Evolutionary conservation across 192 early-diverging fungal species (phyloP).

Genomic region (Coemansia sp.): DNA sequence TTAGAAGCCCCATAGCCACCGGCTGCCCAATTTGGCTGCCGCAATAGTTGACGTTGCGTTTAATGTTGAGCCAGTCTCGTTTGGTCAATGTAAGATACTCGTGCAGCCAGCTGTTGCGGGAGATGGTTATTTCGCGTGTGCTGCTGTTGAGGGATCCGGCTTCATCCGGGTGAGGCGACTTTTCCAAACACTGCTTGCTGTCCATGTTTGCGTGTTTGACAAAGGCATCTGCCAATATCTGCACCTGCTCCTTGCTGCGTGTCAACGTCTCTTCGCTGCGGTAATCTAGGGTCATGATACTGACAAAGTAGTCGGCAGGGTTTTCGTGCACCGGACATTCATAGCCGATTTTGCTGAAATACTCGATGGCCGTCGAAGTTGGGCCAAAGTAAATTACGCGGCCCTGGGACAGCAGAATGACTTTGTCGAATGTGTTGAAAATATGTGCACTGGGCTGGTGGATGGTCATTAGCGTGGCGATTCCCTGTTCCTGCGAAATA

Average conservation of each 20-base stretch:
- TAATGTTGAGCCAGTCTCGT: conserved; percentile 51
- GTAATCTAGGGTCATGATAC: conserved; percentile 59
- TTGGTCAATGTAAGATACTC: conserved; percentile 53
- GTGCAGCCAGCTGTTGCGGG: conserved; percentile 52
- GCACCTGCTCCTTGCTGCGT: conserved; percentile 43
- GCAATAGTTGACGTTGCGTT: conserved; percentile 37
- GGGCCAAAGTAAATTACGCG: conserved; percentile 61
- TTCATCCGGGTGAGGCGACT: conserved; percentile 1
- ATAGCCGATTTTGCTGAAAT: conserved; percentile 54
- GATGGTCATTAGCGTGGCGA: conserved; percentile 82
- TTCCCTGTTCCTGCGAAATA: conserved; percentile 58
- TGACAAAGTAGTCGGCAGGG: conserved; percentile 69
- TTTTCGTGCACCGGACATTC: conserved; percentile 71
- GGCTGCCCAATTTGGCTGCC: conserved; percentile 30
- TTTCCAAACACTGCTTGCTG: neutral
- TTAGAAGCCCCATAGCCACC: conserved; percentile 47
- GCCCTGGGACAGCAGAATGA: conserved; percentile 70
- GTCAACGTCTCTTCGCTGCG: conserved; percentile 41
- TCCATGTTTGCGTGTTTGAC: neutral
- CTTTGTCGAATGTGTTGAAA: conserved; percentile 78
- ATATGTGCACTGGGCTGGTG: conserved; percentile 85
- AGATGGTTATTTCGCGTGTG: conserved; percentile 16
- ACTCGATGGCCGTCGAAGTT: conserved; percentile 35
- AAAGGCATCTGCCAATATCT: conserved; percentile 39
- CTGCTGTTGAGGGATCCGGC: neutral